A percentile compares a stretch with the other conserved stretches of the same genome.
phyloP scores from a whole-genome alignment of 345 rosid genomes.

The Ceriops zippeliana region DNA sequence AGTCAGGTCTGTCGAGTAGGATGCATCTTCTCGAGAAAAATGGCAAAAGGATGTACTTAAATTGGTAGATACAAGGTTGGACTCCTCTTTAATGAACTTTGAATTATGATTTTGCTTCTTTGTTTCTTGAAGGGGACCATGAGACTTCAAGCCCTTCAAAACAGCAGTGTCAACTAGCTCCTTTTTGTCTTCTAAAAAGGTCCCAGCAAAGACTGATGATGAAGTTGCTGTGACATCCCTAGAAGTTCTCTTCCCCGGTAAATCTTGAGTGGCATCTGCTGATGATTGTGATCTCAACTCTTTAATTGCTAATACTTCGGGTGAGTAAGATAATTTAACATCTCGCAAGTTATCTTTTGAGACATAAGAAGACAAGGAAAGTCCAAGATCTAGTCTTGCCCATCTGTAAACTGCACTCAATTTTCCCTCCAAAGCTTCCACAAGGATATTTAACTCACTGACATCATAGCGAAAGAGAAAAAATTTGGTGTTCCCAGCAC shows the following conservation, averaged over 20 bases:
- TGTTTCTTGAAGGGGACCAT: conserved; percentile 13
- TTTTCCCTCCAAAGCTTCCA: conserved; percentile 96
- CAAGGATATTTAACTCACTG: conserved; percentile 77
- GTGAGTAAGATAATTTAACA: conserved; percentile 36
- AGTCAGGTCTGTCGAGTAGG: conserved; percentile 21
- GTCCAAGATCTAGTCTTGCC: conserved; percentile 96
- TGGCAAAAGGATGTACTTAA: conserved; percentile 32
- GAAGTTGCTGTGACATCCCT: conserved; percentile 27
- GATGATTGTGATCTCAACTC: conserved; percentile 37
- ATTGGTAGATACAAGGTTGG: conserved; percentile 25
- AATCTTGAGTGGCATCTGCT: conserved; percentile 31
- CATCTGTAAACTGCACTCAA: conserved; percentile 92
- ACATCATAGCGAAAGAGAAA: conserved; percentile 83
- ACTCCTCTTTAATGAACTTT: conserved; percentile 34
- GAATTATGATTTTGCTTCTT: conserved; percentile 2
- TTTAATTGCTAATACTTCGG: conserved; percentile 32
- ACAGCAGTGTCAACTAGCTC: conserved; percentile 29
- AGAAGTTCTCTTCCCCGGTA: conserved; percentile 37
- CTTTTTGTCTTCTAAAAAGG: conserved; percentile 24
- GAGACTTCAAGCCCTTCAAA: conserved; percentile 25
- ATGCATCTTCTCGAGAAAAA: conserved; percentile 38
- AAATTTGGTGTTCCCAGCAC: conserved; percentile 62
- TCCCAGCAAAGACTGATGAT: conserved; percentile 20
- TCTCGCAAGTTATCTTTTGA: conserved; percentile 40
- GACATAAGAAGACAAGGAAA: conserved; percentile 60